Evolutionary conservation across 2,329 filamentous ascomycete species (phyloP).

Genomic region (Emmonsia crescens): DNA sequence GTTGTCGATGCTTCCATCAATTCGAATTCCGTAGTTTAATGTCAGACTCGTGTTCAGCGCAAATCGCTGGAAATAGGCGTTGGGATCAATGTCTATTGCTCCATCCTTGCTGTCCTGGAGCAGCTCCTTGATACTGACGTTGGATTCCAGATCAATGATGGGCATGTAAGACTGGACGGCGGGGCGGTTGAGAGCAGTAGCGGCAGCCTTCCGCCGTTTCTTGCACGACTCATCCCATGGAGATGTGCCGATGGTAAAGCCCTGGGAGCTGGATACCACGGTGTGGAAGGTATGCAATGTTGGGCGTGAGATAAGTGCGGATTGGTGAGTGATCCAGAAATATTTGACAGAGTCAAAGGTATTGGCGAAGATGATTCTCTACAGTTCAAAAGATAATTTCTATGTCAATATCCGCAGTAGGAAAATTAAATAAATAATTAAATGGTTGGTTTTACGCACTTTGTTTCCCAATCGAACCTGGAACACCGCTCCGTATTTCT

Average conservation of each 20-base stretch:
- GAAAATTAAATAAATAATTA: neutral
- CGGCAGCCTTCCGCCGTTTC: slow-evolving; percentile 62
- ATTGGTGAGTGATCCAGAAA: slow-evolving; percentile 70
- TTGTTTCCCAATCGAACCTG: slow-evolving; percentile 59
- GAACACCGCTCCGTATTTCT: slow-evolving; percentile 54
- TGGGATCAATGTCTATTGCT: slow-evolving; percentile 55
- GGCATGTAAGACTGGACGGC: slow-evolving; percentile 71
- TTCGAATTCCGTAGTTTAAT: slow-evolving; percentile 68
- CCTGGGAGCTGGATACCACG: slow-evolving; percentile 64
- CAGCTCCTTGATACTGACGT: slow-evolving; percentile 60
- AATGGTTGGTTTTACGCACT: slow-evolving; percentile 26
- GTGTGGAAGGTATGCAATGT: slow-evolving; percentile 73
- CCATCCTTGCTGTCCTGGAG: slow-evolving; percentile 54
- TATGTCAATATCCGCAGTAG: neutral
- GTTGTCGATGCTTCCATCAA: slow-evolving; percentile 58
- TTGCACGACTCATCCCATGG: slow-evolving; percentile 79
- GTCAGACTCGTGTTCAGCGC: slow-evolving; percentile 68
- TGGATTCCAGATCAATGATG: slow-evolving; percentile 67
- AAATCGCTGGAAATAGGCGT: slow-evolving; percentile 62
- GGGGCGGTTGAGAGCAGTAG: slow-evolving; percentile 65
- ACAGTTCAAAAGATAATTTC: neutral
- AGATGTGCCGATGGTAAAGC: slow-evolving; percentile 73
- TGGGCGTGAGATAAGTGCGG: slow-evolving; percentile 64
- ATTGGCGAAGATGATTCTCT: slow-evolving; percentile 68
- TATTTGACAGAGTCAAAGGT: slow-evolving; percentile 61